Base-by-base conservation (phyloP, 768 basidiomycete species). In the Kwoniella sp. region DNA sequence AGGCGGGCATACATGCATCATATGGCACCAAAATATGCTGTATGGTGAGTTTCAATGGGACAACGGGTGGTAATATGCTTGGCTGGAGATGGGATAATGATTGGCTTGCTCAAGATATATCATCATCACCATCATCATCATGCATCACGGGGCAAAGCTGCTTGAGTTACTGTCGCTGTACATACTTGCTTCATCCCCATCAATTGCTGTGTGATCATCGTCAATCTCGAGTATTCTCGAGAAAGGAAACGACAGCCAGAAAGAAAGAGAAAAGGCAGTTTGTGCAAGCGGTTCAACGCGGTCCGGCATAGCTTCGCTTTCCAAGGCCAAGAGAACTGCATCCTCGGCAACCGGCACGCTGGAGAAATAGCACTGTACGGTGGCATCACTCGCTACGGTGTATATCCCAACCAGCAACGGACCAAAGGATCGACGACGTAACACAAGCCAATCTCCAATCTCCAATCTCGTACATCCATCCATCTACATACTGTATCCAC, bases 391-490 rank as follows among this genome's bases (percentile, higher is more conserved):
- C n/a, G n/a, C n/a, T n/a, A n/a, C n/a, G n/a, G n/a, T n/a, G n/a
- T n/a, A n/a, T n/a, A n/a, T n/a, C n/a, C n/a, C n/a, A n/a, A 17
- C 34, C 5, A 37, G 34, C 5, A 13, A 37, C 7, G 7, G 20
- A 45, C 41, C 41, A 45, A 45, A 45, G 41, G 41, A 45, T 45
- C 41, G 41, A 11, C 41, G 15, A 45, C 41, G 41, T 45, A 45
- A 11, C 41, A 45, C n/a, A n/a, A n/a, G n/a, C n/a, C n/a, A n/a
- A n/a, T n/a, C n/a, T 45, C 13, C 34, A 5, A 45, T 45, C 41
- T 11, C 20, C 3, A 11, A 45, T 45, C 41, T 45, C 41, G 41
- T 45, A 45, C 41, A 45, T 20, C 3, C 15, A 45, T 45, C 9
- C 15, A 45, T 45, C 9, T 45, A 45, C 41, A 9, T 45, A 11